A percentile compares a stretch with the other conserved stretches of the same genome.
Conservation (phyloP, 495 filamentous ascomycete species). For the Hypoxylon subgilvum region DNA sequence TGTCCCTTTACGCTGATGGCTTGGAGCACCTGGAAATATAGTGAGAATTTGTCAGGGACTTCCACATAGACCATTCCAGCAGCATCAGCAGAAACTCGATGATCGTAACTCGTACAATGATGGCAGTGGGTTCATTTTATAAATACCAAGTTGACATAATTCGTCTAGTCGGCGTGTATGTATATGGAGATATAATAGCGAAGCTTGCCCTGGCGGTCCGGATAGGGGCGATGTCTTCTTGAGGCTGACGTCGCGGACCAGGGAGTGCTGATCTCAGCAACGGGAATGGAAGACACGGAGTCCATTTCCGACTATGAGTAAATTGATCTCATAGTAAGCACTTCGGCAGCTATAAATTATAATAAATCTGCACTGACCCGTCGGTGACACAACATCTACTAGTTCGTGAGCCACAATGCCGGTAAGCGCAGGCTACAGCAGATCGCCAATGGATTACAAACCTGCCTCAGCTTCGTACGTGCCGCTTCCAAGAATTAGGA, state of each 20-base stretch:
- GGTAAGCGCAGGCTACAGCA: too few species aligned
- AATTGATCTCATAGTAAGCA: constrained; percentile 17
- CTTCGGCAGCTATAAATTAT: neutral
- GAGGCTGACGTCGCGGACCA: neutral
- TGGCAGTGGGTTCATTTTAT: neutral
- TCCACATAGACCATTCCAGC: neutral
- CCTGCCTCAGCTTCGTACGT: neutral
- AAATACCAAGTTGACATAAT: neutral
- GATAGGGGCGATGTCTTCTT: neutral
- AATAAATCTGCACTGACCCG: neutral
- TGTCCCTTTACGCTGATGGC: neutral
- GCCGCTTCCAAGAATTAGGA: constrained; percentile 5
- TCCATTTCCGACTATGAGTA: neutral
- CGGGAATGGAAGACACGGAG: neutral
- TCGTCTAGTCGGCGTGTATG: neutral
- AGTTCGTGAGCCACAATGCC: neutral
- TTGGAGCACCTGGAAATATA: neutral
- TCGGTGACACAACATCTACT: constrained; percentile 23
- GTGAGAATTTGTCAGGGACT: neutral
- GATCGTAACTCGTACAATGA: neutral
- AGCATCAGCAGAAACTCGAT: neutral
- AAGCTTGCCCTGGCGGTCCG: neutral
- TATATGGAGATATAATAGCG: neutral
- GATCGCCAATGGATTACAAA: constrained; percentile 1
- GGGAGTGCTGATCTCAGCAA: constrained; percentile 27